phyloP scores from a whole-genome alignment of 768 basidiomycete species.

The Amanita muscaria region DNA sequence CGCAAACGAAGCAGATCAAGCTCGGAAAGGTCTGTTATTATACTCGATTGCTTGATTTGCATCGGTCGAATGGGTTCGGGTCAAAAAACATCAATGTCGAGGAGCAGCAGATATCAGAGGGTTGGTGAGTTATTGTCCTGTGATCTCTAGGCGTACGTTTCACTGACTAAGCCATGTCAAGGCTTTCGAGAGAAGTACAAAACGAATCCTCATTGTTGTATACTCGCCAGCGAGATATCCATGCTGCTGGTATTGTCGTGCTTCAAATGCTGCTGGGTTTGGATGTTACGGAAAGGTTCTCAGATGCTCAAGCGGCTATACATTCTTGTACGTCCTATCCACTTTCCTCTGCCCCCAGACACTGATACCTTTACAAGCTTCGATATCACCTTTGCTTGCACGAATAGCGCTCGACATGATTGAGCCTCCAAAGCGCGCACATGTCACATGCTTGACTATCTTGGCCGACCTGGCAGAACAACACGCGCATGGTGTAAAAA shows the following conservation, averaged over 20 bases:
- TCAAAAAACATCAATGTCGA: conserved; percentile 20
- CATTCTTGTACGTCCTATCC: conserved; percentile 37
- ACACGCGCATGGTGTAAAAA: conserved; percentile 12
- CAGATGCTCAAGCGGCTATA: conserved; percentile 49
- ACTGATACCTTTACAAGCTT: not conserved
- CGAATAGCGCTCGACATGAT: conserved; percentile 54
- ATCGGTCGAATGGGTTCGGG: conserved; percentile 77
- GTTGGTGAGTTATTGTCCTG: conserved; percentile 20
- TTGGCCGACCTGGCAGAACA: conserved; percentile 48
- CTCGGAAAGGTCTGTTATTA: conserved; percentile 66
- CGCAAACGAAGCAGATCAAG: conserved; percentile 59
- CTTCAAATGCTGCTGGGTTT: conserved; percentile 82
- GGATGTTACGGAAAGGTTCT: conserved; percentile 49
- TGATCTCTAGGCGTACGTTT: not conserved
- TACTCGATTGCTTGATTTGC: conserved; percentile 66
- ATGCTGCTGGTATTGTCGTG: conserved; percentile 69
- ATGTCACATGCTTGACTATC: conserved; percentile 46
- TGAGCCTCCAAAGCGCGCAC: conserved; percentile 45
- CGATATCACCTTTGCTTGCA: conserved; percentile 33
- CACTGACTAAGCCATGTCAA: conserved; percentile 17
- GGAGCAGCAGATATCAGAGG: conserved; percentile 40
- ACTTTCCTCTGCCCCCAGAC: not conserved
- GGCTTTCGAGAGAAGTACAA: conserved; percentile 72
- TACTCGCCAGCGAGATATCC: conserved; percentile 73
- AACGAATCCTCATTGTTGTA: conserved; percentile 71